These are phyloP conservation scores for Neopestalotiopsis sp. DNA, from an alignment of 2,329 filamentous ascomycete genomes.

Conservation along the genomic window DNA sequence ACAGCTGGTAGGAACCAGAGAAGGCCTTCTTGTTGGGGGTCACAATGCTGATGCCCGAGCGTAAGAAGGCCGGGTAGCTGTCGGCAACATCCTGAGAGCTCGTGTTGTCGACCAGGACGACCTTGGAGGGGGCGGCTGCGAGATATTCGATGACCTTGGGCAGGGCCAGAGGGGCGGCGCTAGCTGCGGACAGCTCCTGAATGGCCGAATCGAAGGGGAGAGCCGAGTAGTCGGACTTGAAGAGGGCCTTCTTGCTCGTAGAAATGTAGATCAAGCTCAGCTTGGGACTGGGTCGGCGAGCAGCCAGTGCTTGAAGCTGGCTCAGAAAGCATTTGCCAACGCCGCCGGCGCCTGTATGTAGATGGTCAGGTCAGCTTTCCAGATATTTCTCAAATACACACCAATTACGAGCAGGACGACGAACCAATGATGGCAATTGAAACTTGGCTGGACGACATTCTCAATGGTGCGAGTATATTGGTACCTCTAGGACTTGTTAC, in stretches of 20 bases:
- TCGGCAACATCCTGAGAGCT: constrained; percentile 86
- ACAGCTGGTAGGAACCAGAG: constrained; percentile 79
- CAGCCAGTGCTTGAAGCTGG: constrained; percentile 74
- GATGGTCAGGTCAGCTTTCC: not conserved
- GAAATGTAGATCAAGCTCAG: constrained; percentile 85
- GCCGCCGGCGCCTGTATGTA: constrained; percentile 77
- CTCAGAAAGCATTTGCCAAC: constrained; percentile 90
- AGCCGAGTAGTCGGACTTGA: constrained; percentile 73
- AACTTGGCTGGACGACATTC: constrained; percentile 48
- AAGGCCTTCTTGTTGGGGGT: constrained; percentile 99
- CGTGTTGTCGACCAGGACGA: constrained; percentile 93
- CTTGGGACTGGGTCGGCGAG: constrained; percentile 70
- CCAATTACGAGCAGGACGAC: constrained; percentile 13
- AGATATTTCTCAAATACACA: not conserved
- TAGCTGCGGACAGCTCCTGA: constrained; percentile 68
- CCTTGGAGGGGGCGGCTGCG: constrained; percentile 75
- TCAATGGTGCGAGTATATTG: constrained; percentile 41
- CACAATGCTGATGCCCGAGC: constrained; percentile 84
- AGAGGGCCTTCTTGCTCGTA: constrained; percentile 83
- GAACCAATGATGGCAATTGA: constrained; percentile 56
- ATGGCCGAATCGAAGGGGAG: constrained; percentile 66
- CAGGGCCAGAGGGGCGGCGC: constrained; percentile 69
- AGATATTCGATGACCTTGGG: constrained; percentile 80
- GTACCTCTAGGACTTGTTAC: constrained; percentile 6
- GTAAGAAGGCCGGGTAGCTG: constrained; percentile 81